phyloP scores from a whole-genome alignment of 2,329 filamentous ascomycete species.

The Clarireedia homoeocarpa region DNA sequence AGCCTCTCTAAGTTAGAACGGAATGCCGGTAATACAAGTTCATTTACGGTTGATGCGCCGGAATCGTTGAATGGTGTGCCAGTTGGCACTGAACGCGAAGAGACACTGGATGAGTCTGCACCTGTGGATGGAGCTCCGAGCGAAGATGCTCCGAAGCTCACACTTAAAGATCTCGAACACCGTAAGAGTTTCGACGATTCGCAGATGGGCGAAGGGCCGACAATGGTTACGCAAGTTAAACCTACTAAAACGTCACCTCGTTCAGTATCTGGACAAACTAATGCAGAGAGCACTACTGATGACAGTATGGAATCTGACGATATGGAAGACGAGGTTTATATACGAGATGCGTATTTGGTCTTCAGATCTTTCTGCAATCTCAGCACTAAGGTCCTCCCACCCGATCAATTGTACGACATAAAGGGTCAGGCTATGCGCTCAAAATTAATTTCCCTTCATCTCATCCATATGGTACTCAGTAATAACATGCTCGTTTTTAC shows the following conservation, averaged over 20 bases:
- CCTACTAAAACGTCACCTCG: constrained; percentile 33
- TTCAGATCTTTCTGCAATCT: constrained; percentile 97
- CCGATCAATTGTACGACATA: constrained; percentile 87
- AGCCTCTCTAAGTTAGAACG: constrained; percentile 34
- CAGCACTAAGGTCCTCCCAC: constrained; percentile 81
- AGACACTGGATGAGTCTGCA: constrained; percentile 19
- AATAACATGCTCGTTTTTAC: constrained; percentile 89
- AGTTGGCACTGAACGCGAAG: constrained; percentile 20
- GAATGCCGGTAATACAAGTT: constrained; percentile 25
- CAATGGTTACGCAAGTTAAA: constrained; percentile 57
- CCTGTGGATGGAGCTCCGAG: constrained; percentile 20
- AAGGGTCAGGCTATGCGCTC: constrained; percentile 95
- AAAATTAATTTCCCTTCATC: constrained; percentile 88
- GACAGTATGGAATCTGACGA: constrained; percentile 54
- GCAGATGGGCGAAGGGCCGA: constrained; percentile 57
- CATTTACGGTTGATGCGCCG: constrained; percentile 26
- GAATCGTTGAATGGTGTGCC: constrained; percentile 23
- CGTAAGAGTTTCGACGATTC: constrained; percentile 61
- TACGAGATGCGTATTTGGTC: constrained; percentile 93
- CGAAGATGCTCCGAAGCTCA: constrained; percentile 46
- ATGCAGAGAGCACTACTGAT: constrained; percentile 45
- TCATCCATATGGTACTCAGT: constrained; percentile 91
- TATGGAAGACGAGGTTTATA: constrained; percentile 88
- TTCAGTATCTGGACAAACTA: constrained; percentile 47
- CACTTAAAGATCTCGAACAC: constrained; percentile 58